These are phyloP conservation scores for Talaromyces thailandensis DNA, from an alignment of 495 filamentous ascomycete genomes.

Conservation along the genomic window DNA sequence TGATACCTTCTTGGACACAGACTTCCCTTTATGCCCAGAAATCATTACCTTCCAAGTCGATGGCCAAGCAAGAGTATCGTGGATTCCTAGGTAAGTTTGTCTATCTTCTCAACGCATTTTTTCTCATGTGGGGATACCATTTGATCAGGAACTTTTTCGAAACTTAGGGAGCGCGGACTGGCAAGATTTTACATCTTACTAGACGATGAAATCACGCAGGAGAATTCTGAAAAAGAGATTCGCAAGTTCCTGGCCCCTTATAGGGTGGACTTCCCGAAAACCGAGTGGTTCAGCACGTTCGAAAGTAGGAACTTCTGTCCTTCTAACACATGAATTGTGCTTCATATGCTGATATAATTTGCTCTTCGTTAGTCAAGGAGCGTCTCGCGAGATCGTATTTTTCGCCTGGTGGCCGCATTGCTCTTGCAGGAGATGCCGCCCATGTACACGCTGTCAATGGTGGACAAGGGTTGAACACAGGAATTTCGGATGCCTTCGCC, in stretches of 20 bases:
- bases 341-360: background rate
- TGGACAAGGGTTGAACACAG: conserved; percentile 43
- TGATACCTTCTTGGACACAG: background rate
- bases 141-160: background rate
- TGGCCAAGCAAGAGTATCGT: background rate
- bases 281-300: conserved; percentile 2
- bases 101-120: background rate
- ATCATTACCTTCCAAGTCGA: background rate
- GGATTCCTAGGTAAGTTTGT: background rate
- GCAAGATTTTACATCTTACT: background rate
- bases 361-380: background rate
- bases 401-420: background rate
- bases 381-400: background rate
- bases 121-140: background rate
- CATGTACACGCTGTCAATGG: conserved; percentile 13
- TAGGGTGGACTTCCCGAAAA: background rate
- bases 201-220: background rate
- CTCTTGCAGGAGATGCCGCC: background rate
- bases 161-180: background rate
- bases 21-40: background rate
- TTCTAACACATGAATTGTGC: background rate
- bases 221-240: background rate
- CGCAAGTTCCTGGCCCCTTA: background rate
- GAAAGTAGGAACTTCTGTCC: background rate
- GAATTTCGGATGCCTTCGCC: conserved; percentile 39